Evolutionary conservation across 1,139 yeast species (phyloP).

Genomic region (Yamadazyma sp.): DNA sequence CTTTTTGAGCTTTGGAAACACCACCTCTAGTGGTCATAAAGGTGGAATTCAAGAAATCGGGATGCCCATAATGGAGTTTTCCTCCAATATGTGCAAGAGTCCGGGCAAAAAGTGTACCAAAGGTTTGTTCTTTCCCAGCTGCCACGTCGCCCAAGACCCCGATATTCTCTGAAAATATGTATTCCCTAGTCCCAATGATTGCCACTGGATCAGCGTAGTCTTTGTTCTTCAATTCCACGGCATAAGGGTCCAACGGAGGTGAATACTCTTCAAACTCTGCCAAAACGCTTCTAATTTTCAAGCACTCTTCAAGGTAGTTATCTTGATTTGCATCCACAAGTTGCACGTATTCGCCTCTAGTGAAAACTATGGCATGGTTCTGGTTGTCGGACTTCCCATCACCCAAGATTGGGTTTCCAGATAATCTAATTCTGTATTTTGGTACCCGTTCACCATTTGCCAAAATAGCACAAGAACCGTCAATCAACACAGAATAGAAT

Average conservation of each 20-base stretch:
- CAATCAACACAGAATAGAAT: slow-evolving; percentile 38
- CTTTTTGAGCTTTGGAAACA: slow-evolving; percentile 55
- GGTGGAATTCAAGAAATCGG: slow-evolving; percentile 50
- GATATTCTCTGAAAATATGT: slow-evolving; percentile 54
- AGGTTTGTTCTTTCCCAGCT: slow-evolving; percentile 59
- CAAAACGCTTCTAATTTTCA: slow-evolving; percentile 50
- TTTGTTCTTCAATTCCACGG: slow-evolving; percentile 22
- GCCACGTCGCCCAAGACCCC: slow-evolving; percentile 58
- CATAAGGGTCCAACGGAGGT: slow-evolving; percentile 34
- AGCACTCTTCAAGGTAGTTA: slow-evolving; percentile 55
- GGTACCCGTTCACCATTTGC: slow-evolving; percentile 37
- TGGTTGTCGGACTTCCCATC: slow-evolving; percentile 62
- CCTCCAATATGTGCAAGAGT: slow-evolving; percentile 58
- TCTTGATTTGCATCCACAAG: slow-evolving; percentile 59
- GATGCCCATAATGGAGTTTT: slow-evolving; percentile 57
- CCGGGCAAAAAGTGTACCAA: slow-evolving; percentile 56
- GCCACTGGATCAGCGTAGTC: slow-evolving; percentile 46
- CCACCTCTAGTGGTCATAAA: slow-evolving; percentile 60
- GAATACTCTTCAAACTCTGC: slow-evolving; percentile 51
- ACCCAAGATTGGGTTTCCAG: slow-evolving; percentile 57
- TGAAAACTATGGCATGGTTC: slow-evolving; percentile 49
- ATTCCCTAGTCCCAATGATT: slow-evolving; percentile 55
- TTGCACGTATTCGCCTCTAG: slow-evolving; percentile 56
- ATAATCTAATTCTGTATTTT: slow-evolving; percentile 45
- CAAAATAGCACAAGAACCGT: slow-evolving; percentile 45